Evolutionary conservation across 257 asterid genomes (phyloP), one percentile per base, ranked within the genome.

Genomic region (Gardenia jasminoides): DNA sequence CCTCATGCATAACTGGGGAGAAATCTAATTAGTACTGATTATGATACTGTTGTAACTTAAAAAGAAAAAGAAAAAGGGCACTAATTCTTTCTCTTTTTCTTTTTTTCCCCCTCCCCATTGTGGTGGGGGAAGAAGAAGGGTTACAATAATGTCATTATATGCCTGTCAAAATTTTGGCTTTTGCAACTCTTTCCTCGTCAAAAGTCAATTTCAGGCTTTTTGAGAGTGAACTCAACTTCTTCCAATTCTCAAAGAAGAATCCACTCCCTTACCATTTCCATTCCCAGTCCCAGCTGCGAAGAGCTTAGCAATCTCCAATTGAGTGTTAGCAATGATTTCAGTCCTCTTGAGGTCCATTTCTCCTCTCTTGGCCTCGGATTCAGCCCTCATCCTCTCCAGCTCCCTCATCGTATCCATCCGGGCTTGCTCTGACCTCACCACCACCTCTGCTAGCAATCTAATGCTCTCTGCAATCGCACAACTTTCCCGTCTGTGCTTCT

Each of bases 311-410:
- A 91, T 93, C 78, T 93, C 91, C 67, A 91, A 88, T 46, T 91
- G 98, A 80, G 97, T 88, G 67, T 88, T 88, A 36, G 96, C 98
- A 20, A 91, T 90, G 30, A 91, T 93, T 85, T 93, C 92, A 0
- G 97, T 91, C 48, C 94, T 58, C 79, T 84, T 90, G 54, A 90
- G 97, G 61, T 91, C 98, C 86, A 93, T 86, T 79, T 93, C 97
- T 56, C 88, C 94, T 76, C 96, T 89, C 87, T 88, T 93, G 17
- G 84, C 90, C 67, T 93, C 98, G 0, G 94, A 88, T 59, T 91
- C 98, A 0, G 88, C 95, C 66, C 97, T 86, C 92, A 91, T 91
- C 56, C 88, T 83, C 90, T 91, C 98, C 0, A 93, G 80, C 78
- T 93, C 98, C 75, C 82, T 86, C 92, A 91, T 88, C 19, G 94